These are phyloP conservation scores for Hypoxylon sp. DNA, from an alignment of 2,329 filamentous ascomycete species.

Conservation along the genomic window DNA sequence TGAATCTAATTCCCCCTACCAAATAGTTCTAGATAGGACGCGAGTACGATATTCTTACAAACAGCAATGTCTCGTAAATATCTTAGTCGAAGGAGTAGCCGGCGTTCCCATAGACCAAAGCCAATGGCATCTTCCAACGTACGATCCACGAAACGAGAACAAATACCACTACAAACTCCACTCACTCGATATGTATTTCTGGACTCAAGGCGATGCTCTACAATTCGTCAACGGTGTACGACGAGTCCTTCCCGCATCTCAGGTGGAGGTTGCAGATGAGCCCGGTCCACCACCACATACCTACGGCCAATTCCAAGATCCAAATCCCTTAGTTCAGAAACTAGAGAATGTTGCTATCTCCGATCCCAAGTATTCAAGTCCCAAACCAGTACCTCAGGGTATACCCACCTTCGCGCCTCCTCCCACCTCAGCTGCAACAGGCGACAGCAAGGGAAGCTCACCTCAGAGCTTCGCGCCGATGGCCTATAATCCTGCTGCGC, in stretches of 20 bases:
- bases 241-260: constrained; percentile 67
- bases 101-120: constrained; percentile 53
- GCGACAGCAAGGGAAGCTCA: constrained; percentile 42
- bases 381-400: constrained; percentile 37
- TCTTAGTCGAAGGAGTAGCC: constrained; percentile 66
- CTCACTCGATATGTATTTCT: constrained; percentile 81
- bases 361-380: constrained; percentile 58
- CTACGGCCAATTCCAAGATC: constrained; percentile 50
- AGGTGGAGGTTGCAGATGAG: constrained; percentile 71
- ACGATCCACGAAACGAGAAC: constrained; percentile 75
- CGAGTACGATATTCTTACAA: constrained; percentile 76
- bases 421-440: constrained; percentile 48
- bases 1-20: constrained; percentile 15
- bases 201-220: constrained; percentile 76
- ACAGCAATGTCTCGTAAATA: constrained; percentile 74
- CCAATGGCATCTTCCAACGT: constrained; percentile 79
- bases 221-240: constrained; percentile 75
- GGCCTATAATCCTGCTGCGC: constrained; percentile 82
- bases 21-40: constrained; percentile 69
- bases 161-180: constrained; percentile 83
- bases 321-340: constrained; percentile 77
- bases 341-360: constrained; percentile 76
- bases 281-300: constrained; percentile 59
- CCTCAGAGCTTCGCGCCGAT: constrained; percentile 66
- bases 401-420: constrained; percentile 53